phyloP scores from a whole-genome alignment of 2,329 filamentous ascomycete genomes.

The Zymoseptoria ardabiliae region DNA sequence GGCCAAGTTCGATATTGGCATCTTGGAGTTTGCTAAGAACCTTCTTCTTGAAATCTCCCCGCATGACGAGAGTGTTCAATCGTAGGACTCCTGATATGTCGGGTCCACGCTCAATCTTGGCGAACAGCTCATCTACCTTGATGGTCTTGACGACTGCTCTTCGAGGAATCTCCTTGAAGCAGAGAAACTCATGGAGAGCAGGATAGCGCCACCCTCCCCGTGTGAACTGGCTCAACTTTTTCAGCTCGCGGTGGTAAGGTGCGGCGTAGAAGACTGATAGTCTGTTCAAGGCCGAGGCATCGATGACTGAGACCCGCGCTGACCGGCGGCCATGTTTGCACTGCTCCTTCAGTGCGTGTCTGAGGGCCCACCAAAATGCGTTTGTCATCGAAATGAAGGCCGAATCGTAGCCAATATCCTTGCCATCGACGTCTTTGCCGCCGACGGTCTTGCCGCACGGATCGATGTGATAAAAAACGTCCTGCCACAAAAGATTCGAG shows the following conservation, averaged over 20 bases:
- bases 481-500: not conserved
- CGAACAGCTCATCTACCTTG: not conserved
- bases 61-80: not conserved
- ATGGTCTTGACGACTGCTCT: not conserved
- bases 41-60: not conserved
- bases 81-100: not conserved
- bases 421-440: not conserved
- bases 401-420: not conserved
- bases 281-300: not conserved
- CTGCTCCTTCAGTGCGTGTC: not conserved
- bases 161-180: not conserved
- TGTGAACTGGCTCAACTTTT: not conserved
- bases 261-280: not conserved
- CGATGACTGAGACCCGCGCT: not conserved
- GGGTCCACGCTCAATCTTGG: not conserved
- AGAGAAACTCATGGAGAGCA: not conserved
- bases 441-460: not conserved
- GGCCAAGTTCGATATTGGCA: not conserved
- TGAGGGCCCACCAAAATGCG: not conserved
- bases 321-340: not conserved
- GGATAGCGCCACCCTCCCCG: not conserved
- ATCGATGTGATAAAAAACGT: not conserved
- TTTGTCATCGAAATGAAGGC: not conserved
- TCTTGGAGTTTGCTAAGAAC: not conserved
- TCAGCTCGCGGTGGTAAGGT: not conserved